Conservation (phyloP, 371 early-diverging fungal genomes). For the Haplosporangium sp. region DNA sequence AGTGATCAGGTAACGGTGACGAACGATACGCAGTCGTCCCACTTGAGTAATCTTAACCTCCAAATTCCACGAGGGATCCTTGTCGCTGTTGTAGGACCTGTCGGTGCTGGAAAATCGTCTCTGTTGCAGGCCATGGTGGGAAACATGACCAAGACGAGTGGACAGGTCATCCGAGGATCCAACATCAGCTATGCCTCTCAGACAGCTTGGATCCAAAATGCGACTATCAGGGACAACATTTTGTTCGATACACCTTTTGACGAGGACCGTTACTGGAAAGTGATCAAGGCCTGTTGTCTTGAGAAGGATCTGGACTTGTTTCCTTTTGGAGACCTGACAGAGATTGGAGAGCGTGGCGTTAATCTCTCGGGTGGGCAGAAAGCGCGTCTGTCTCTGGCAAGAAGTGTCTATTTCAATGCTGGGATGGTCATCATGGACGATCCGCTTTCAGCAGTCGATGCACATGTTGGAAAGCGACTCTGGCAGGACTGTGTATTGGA, state of each 20-base stretch:
- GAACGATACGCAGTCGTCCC: not conserved
- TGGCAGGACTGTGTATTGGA: conserved; percentile 58
- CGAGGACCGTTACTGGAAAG: conserved; percentile 59
- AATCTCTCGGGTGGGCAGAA: conserved; percentile 91
- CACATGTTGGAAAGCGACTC: conserved; percentile 63
- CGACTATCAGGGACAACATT: conserved; percentile 67
- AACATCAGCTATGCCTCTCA: conserved; percentile 54
- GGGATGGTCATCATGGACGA: conserved; percentile 80
- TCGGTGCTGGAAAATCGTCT: conserved; percentile 69
- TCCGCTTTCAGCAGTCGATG: conserved; percentile 86
- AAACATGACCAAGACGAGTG: conserved; percentile 50
- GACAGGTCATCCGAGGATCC: conserved; percentile 20
- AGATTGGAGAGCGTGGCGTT: conserved; percentile 91
- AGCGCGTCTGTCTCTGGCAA: conserved; percentile 66
- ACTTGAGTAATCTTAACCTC: conserved; percentile 43
- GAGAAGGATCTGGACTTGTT: conserved; percentile 76
- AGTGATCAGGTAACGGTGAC: not conserved
- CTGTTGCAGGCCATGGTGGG: conserved; percentile 68
- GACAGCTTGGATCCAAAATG: conserved; percentile 69
- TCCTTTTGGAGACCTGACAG: conserved; percentile 83
- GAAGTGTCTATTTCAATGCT: conserved; percentile 60
- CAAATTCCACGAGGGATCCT: conserved; percentile 60
- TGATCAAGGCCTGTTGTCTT: conserved; percentile 62
- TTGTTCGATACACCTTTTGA: conserved; percentile 64
- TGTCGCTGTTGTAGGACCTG: conserved; percentile 68